Percentiles rank a stretch among this genome's conserved stretches.
Evolutionary conservation across 768 basidiomycete genomes (phyloP).

Genomic region (Hygrophoropsis aurantiaca): DNA sequence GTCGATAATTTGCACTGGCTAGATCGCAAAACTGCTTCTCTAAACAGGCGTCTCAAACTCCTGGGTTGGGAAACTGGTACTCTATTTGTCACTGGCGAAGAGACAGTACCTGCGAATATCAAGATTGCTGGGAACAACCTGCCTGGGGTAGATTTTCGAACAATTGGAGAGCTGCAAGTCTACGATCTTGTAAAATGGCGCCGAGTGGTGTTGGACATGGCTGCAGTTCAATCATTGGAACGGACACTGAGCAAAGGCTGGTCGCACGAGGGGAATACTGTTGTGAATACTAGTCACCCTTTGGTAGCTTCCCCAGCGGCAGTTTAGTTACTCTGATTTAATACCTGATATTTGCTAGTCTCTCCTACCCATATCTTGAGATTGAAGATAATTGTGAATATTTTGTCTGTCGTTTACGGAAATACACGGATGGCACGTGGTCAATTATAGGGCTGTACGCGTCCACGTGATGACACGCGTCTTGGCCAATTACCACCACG

Average conservation of each 20-base stretch:
- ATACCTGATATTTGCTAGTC: too few relatives aligned
- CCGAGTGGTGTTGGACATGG: constrained; percentile 76
- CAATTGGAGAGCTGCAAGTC: constrained; percentile 67
- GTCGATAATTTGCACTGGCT: constrained; percentile 75
- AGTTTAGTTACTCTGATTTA: too few relatives aligned
- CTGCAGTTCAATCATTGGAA: constrained; percentile 80
- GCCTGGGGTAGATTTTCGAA: constrained; percentile 60
- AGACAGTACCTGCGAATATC: constrained; percentile 53
- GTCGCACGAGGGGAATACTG: not conserved
- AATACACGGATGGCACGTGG: constrained; percentile 6
- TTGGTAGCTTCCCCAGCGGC: too few relatives aligned
- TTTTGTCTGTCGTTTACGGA: too few relatives aligned
- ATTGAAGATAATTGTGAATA: too few relatives aligned
- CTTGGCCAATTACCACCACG: not conserved
- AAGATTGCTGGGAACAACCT: constrained; percentile 70
- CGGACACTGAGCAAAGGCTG: constrained; percentile 50
- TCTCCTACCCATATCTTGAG: too few relatives aligned
- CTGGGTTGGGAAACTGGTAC: constrained; percentile 68
- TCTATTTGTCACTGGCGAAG: constrained; percentile 71
- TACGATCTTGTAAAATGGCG: constrained; percentile 86
- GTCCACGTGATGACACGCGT: constrained; percentile 34
- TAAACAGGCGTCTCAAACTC: constrained; percentile 59
- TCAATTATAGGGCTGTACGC: constrained; percentile 13
- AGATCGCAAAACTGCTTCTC: constrained; percentile 65
- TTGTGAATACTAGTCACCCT: too few relatives aligned